Conservation (phyloP, 1,139 yeast genomes). For the Hyphopichia pseudoburtonii region DNA sequence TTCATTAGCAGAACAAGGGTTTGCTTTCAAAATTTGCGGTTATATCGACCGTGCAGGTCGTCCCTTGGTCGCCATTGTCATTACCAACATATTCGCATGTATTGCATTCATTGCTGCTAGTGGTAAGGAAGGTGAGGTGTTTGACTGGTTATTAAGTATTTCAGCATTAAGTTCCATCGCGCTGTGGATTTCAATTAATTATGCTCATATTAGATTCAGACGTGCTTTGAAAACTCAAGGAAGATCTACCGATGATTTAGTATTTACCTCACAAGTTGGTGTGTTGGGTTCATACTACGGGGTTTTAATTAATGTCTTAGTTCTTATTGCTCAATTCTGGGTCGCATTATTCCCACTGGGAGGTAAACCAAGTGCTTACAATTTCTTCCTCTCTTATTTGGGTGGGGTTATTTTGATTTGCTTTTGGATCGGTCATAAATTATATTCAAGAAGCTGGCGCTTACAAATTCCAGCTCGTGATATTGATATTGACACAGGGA, state of each 20-base stretch:
- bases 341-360: constrained; percentile 42
- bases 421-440: constrained; percentile 40
- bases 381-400: constrained; percentile 36
- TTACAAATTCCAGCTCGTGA: constrained; percentile 33
- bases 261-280: constrained; percentile 57
- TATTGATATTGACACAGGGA: constrained; percentile 43
- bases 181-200: constrained; percentile 40
- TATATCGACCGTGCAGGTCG: constrained; percentile 44
- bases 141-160: constrained; percentile 38
- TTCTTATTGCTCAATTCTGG: constrained; percentile 56
- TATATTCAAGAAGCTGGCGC: constrained; percentile 42
- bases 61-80: constrained; percentile 41
- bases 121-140: constrained; percentile 31
- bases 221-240: constrained; percentile 30
- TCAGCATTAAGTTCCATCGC: constrained; percentile 40
- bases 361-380: constrained; percentile 31
- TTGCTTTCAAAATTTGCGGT: constrained; percentile 39
- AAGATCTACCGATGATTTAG: constrained; percentile 50
- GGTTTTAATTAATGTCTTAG: constrained; percentile 43
- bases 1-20: constrained; percentile 43
- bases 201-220: constrained; percentile 40
- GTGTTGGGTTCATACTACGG: constrained; percentile 55
- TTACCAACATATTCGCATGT: constrained; percentile 37
- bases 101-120: constrained; percentile 42
- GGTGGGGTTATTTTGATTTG: constrained; percentile 38